phyloP scores from a whole-genome alignment of 2,329 filamentous ascomycete species.

The Ophiostoma sp. region DNA sequence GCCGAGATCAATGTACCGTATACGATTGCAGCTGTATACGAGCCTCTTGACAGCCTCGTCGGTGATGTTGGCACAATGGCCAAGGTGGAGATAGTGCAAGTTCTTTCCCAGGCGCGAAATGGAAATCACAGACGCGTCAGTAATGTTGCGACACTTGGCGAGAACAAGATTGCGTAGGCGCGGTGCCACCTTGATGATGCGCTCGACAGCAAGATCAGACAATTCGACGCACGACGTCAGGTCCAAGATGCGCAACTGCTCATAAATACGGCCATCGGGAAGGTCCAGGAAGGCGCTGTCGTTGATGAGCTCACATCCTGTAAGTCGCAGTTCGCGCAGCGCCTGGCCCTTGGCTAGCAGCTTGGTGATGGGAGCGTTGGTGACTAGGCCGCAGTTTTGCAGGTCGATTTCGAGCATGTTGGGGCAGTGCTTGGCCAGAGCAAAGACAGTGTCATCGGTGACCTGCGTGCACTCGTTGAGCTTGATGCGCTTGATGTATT shows the following conservation, averaged over 20 bases:
- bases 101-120: conserved; percentile 92
- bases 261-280: conserved; percentile 63
- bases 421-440: conserved; percentile 81
- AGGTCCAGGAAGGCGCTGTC: conserved; percentile 83
- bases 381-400: conserved; percentile 74
- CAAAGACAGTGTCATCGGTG: conserved; percentile 72
- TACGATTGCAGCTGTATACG: conserved; percentile 81
- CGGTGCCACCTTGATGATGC: conserved; percentile 80
- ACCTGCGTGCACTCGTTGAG: conserved; percentile 87
- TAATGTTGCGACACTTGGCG: conserved; percentile 89
- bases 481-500: conserved; percentile 86
- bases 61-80: conserved; percentile 87
- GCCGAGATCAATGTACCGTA: conserved; percentile 95
- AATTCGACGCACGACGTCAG: conserved; percentile 81
- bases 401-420: conserved; percentile 96
- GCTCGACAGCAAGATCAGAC: conserved; percentile 80
- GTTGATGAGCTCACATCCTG: conserved; percentile 76
- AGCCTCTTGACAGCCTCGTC: conserved; percentile 81
- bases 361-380: conserved; percentile 75
- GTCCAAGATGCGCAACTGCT: conserved; percentile 87
- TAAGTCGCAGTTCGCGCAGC: conserved; percentile 83
- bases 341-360: conserved; percentile 73
- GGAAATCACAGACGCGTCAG: conserved; percentile 77
- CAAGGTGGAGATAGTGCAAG: conserved; percentile 90
- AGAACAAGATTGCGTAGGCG: conserved; percentile 87